A percentile compares a stretch with the other conserved stretches of the same genome.
Conservation (phyloP, 2,329 filamentous ascomycete species). For the Hymenoscyphus occultus region DNA sequence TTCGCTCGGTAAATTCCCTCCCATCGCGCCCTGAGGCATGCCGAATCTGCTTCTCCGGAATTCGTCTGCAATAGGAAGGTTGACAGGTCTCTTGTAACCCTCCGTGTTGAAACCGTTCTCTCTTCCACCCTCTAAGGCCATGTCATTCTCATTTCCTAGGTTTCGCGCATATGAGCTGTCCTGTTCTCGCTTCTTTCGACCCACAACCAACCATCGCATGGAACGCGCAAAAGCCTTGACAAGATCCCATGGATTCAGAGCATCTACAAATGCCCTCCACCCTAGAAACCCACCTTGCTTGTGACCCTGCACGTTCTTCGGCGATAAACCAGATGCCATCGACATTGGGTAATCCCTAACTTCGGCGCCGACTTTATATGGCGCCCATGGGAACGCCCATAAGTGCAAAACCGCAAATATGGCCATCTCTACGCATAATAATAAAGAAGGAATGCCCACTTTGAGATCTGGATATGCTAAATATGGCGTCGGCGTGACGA, state of each 20-base stretch:
- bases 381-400: slow-evolving; percentile 76
- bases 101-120: slow-evolving; percentile 15
- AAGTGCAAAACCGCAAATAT: slow-evolving; percentile 75
- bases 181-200: slow-evolving; percentile 57
- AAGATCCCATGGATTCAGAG: slow-evolving; percentile 79
- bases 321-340: slow-evolving; percentile 40
- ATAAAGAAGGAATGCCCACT: slow-evolving; percentile 72
- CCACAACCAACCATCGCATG: slow-evolving; percentile 77
- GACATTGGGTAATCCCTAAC: slow-evolving; percentile 32
- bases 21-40: slow-evolving; percentile 20
- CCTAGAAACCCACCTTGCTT: slow-evolving; percentile 66
- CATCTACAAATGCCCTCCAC: slow-evolving; percentile 63
- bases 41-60: slow-evolving; percentile 33
- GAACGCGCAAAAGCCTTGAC: slow-evolving; percentile 63
- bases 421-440: slow-evolving; percentile 84
- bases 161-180: slow-evolving; percentile 47
- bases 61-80: slow-evolving; percentile 34
- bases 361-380: slow-evolving; percentile 47
- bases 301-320: slow-evolving; percentile 40
- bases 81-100: slow-evolving; percentile 23
- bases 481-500: slow-evolving; percentile 59
- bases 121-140: slow-evolving; percentile 19
- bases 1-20: slow-evolving; percentile 18
- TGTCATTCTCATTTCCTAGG: slow-evolving; percentile 23
- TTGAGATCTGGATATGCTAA: slow-evolving; percentile 74